Evolutionary conservation across 2,329 filamentous ascomycete species (phyloP).

Genomic region (Sarocladium brachiariae): DNA sequence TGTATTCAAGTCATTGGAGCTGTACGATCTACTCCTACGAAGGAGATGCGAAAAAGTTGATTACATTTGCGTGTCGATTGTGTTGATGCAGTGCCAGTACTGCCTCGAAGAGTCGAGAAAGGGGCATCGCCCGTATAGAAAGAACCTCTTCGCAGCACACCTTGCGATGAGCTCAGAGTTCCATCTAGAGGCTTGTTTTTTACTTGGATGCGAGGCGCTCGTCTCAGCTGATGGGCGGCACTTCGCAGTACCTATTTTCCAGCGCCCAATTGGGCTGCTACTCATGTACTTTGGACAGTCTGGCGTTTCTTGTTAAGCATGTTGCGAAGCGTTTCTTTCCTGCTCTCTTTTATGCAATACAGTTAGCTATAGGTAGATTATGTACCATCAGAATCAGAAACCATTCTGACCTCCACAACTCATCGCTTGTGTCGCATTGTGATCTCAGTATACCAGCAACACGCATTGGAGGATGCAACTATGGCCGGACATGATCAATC

Average conservation of each 20-base stretch:
- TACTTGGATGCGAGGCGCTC: not conserved
- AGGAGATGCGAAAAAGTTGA: slow-evolving; percentile 3
- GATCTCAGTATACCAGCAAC: no score
- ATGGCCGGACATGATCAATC: not conserved
- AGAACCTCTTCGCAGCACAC: not conserved
- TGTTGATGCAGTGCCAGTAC: not conserved
- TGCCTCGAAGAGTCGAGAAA: not conserved
- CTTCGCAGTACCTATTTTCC: not conserved
- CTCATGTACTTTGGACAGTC: not conserved
- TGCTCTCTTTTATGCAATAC: not conserved
- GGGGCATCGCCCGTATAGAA: not conserved
- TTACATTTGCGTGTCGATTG: not conserved
- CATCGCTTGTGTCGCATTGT: no score
- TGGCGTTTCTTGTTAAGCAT: slow-evolving; percentile 7
- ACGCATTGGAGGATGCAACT: not conserved
- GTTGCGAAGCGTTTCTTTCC: slow-evolving; percentile 5
- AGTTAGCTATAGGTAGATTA: slow-evolving; percentile 4
- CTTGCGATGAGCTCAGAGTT: not conserved
- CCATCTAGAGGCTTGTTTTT: not conserved
- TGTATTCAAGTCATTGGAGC: not conserved
- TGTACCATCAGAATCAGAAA: slow-evolving; percentile 9
- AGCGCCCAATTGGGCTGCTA: not conserved
- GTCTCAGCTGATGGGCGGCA: not conserved
- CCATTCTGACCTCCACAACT: not conserved
- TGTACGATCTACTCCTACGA: slow-evolving; percentile 11